Conservation (phyloP, 2,329 filamentous ascomycete species). For the Phyllosticta citriasiana region DNA sequence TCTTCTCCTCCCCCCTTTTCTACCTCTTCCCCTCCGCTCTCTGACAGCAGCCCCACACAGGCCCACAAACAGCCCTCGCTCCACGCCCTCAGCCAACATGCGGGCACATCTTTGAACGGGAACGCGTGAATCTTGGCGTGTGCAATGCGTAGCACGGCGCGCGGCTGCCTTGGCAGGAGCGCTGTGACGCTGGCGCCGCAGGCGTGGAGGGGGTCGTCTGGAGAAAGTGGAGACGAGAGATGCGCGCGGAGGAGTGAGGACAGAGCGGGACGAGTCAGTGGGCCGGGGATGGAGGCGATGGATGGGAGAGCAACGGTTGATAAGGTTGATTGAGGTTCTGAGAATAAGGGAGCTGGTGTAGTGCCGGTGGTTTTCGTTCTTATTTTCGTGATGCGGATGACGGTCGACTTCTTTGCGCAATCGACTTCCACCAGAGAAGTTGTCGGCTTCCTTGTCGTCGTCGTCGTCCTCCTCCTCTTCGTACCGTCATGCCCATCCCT, state of each 20-base stretch:
- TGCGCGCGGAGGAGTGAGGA: constrained; percentile 14
- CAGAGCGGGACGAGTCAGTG: neutral
- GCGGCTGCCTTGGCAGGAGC: constrained; percentile 11
- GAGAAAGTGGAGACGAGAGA: neutral
- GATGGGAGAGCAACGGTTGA: neutral
- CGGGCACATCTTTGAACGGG: constrained; percentile 55
- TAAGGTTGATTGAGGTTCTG: neutral
- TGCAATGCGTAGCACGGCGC: constrained; percentile 48
- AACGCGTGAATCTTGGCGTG: constrained; percentile 61
- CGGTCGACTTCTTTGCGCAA: too few relatives aligned
- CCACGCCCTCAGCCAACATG: constrained; percentile 61
- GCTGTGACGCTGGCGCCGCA: constrained; percentile 33
- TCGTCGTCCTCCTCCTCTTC: too few relatives aligned
- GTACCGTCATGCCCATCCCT: too few relatives aligned
- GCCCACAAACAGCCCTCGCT: constrained; percentile 60
- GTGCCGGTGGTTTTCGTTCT: too few relatives aligned
- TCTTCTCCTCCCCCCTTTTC: constrained; percentile 11
- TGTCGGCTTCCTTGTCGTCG: too few relatives aligned
- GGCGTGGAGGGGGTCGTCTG: constrained; percentile 23
- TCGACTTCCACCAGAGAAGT: too few relatives aligned
- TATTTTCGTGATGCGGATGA: too few relatives aligned
- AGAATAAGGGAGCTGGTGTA: neutral
- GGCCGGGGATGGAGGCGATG: neutral
- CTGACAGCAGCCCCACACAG: constrained; percentile 30
- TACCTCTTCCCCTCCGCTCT: constrained; percentile 3